phyloP scores from a whole-genome alignment of 2,329 filamentous ascomycete genomes.

The Ceratocystiopsis sp. region DNA sequence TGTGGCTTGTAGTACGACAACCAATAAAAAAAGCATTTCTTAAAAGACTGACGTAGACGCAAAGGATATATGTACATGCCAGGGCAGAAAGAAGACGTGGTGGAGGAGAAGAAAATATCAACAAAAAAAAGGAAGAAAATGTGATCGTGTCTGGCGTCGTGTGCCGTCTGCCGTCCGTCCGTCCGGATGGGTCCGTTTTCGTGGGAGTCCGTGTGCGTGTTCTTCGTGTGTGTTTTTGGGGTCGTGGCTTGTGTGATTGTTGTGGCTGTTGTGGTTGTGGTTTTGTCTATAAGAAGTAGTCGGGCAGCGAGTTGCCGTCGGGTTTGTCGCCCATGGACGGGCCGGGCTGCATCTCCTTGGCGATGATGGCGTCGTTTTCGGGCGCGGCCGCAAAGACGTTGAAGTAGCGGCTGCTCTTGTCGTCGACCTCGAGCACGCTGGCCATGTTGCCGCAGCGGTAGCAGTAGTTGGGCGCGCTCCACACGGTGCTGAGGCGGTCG shows the following conservation, averaged over 20 bases:
- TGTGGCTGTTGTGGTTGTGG: too few relatives aligned
- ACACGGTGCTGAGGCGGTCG: slow-evolving; percentile 85
- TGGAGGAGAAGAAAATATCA: neutral
- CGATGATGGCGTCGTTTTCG: slow-evolving; percentile 60
- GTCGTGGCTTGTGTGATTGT: too few relatives aligned
- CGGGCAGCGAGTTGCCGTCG: slow-evolving; percentile 45
- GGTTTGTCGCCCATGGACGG: slow-evolving; percentile 38
- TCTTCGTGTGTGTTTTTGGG: too few relatives aligned
- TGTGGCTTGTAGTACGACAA: too few relatives aligned
- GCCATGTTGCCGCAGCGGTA: slow-evolving; percentile 95
- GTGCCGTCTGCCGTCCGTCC: neutral
- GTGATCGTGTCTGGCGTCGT: too few relatives aligned
- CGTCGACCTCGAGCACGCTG: slow-evolving; percentile 88
- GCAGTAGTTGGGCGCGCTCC: slow-evolving; percentile 94
- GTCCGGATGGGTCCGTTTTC: neutral
- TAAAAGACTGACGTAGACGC: neutral
- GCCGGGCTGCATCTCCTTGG: slow-evolving; percentile 62
- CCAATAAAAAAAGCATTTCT: neutral
- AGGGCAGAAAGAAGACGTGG: neutral
- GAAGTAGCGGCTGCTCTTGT: slow-evolving; percentile 84
- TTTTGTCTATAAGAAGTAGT: slow-evolving; percentile 45
- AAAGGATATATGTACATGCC: slow-evolving; percentile 1
- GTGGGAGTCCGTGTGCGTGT: neutral
- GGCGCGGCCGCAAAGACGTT: slow-evolving; percentile 96
- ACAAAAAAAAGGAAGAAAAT: neutral